Evolutionary conservation across 257 asterid species (phyloP), one percentile per base, ranked within the genome.

Genomic region (Rubia yunnanensis): DNA sequence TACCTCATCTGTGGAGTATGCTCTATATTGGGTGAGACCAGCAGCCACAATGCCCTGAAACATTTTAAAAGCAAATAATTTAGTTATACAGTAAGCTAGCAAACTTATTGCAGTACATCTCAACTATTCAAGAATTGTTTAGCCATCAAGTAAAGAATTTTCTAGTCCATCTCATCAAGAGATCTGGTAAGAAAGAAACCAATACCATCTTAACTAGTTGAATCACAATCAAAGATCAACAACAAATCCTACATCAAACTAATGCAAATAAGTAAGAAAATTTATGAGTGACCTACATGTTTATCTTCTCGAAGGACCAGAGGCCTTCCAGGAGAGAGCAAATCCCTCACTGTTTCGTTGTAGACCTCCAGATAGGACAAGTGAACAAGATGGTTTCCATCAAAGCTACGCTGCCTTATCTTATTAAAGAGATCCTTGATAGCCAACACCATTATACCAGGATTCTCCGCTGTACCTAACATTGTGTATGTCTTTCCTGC

Each of bases 401-500:
- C 83, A 78, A 57, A 78, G 77, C 86, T 85, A 64, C 76, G 74
- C 38, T 82, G 85, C 65, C 80, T 68, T 63, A 82, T 73, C 72
- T 82, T 80, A 72, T 66, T 77, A 67, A 85, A 85, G 26, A 85
- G 86, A 72, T 85, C 91, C 78, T 85, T 82, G 30, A 85, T 85
- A 5, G 91, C 91, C 60, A 85, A 77, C 23, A 85, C 91, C 91
- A 85, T 85, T 18, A 85, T 88, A 5, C 91, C 91, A 0, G 91
- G 91, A 62, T 78, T 82, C 72, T 80, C 88, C 41, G 73, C 56
- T 0, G 86, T 85, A 36, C 91, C 91, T 1, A 82, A 87, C 91
- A 85, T 85, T 66, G 91, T 85, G 36, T 82, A 73, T 31, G 91
- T 82, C 75, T 85, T 85, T 67, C 91, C 88, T 18, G 88, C 91